These are phyloP conservation scores for Collybia mongolica DNA, from an alignment of 768 basidiomycete species.

Conservation along the genomic window DNA sequence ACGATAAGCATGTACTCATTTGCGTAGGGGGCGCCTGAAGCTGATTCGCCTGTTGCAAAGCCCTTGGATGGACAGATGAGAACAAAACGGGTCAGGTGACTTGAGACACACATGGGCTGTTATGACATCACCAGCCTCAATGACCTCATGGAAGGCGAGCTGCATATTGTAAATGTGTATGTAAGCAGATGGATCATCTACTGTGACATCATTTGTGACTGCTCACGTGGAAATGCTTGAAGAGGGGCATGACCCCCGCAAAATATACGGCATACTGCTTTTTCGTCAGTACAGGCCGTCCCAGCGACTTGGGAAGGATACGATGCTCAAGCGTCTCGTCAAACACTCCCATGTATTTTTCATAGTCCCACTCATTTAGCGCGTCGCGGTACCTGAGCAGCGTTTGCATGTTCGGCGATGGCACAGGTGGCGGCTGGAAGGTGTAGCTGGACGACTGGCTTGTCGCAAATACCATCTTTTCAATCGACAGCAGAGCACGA, in stretches of 20 bases:
- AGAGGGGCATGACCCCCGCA: constrained; percentile 22
- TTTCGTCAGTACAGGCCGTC: constrained; percentile 33
- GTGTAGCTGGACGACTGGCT: constrained; percentile 21
- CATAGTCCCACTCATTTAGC: constrained; percentile 27
- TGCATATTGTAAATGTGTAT: constrained; percentile 11
- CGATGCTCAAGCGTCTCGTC: constrained; percentile 32
- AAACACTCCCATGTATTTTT: constrained; percentile 26
- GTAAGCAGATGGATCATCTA: background rate
- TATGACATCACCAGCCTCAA: constrained; percentile 28
- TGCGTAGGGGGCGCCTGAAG: constrained; percentile 20
- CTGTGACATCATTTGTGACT: background rate
- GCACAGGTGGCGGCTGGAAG: constrained; percentile 24
- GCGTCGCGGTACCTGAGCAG: constrained; percentile 32
- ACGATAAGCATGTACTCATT: constrained; percentile 25
- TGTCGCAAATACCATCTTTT: constrained; percentile 17
- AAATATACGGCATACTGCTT: constrained; percentile 30
- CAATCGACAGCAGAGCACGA: background rate
- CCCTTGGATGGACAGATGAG: constrained; percentile 17
- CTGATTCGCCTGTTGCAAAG: constrained; percentile 21
- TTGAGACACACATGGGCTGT: constrained; percentile 28
- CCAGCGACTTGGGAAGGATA: constrained; percentile 31
- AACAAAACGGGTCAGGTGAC: too few species aligned
- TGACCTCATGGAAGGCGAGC: constrained; percentile 28
- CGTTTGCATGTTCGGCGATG: constrained; percentile 31
- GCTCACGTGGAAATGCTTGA: constrained; percentile 27